These are phyloP conservation scores for Phytopythium boreale DNA, from an alignment of 352 stramenopile species.

Conservation along the genomic window DNA sequence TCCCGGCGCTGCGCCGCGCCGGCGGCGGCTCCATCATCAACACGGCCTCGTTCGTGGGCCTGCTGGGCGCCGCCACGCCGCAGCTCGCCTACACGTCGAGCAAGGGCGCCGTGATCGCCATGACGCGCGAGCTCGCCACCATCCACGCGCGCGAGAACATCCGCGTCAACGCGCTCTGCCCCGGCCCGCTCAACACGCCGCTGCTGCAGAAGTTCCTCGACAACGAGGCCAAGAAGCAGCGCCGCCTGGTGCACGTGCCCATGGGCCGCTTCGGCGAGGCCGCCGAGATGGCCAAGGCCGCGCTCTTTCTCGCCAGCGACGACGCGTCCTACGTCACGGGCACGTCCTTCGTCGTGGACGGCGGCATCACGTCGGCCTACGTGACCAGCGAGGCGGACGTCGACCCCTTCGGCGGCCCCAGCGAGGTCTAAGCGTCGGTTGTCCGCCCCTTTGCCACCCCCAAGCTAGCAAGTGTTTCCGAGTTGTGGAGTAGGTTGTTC, in stretches of 20 bases:
- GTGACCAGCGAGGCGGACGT: conserved; percentile 78
- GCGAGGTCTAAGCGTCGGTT: conserved; percentile 47
- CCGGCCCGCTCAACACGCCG: conserved; percentile 82
- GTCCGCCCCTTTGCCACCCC: background rate
- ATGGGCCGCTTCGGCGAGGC: conserved; percentile 88
- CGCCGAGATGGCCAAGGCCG: conserved; percentile 85
- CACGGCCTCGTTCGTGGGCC: conserved; percentile 83
- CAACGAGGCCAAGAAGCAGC: conserved; percentile 80
- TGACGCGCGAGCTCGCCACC: conserved; percentile 82
- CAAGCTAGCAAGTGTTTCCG: background rate
- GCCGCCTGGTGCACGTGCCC: conserved; percentile 81
- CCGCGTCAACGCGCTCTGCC: conserved; percentile 84
- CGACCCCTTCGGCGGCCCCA: conserved; percentile 79
- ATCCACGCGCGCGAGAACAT: conserved; percentile 89
- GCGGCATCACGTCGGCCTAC: conserved; percentile 86
- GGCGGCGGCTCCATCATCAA: conserved; percentile 87
- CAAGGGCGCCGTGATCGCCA: conserved; percentile 85
- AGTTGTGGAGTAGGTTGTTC: background rate
- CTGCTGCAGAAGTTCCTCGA: conserved; percentile 88
- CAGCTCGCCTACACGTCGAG: conserved; percentile 88
- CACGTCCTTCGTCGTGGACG: conserved; percentile 85
- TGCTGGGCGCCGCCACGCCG: conserved; percentile 75
- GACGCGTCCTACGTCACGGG: conserved; percentile 87
- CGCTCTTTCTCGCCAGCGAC: conserved; percentile 82
- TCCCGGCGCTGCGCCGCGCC: conserved; percentile 73